Conservation (phyloP, 164 flowering plant species). For the Malania oleifera region DNA sequence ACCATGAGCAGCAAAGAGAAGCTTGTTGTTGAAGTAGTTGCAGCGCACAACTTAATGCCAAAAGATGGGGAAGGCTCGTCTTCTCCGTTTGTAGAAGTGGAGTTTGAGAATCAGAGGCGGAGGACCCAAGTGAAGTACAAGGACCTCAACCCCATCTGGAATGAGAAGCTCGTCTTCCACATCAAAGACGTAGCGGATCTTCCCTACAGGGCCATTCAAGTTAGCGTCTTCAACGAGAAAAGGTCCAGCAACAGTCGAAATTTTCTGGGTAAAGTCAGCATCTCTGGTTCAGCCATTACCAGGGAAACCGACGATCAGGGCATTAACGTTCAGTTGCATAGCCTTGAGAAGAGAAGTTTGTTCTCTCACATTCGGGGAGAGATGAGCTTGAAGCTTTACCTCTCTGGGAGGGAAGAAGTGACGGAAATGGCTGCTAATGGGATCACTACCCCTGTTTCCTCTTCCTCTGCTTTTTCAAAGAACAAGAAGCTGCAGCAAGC, state of each 20-base stretch:
- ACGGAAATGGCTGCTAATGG: slow-evolving; percentile 8
- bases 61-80: slow-evolving; percentile 68
- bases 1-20: slow-evolving; percentile 30
- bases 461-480: slow-evolving; percentile 17
- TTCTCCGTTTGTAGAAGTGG: slow-evolving; percentile 55
- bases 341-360: slow-evolving; percentile 53
- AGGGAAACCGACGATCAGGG: slow-evolving; percentile 41
- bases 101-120: slow-evolving; percentile 48
- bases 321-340: slow-evolving; percentile 29
- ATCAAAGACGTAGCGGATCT: slow-evolving; percentile 37
- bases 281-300: slow-evolving; percentile 37
- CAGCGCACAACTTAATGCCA: slow-evolving; percentile 64
- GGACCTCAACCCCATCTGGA: slow-evolving; percentile 64
- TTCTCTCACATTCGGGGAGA: slow-evolving; percentile 64
- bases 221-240: slow-evolving; percentile 49
- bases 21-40: slow-evolving; percentile 61
- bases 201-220: slow-evolving; percentile 44
- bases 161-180: slow-evolving; percentile 53
- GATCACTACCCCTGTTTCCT: neutral
- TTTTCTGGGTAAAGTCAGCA: slow-evolving; percentile 48
- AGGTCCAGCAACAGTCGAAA: slow-evolving; percentile 44
- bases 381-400: slow-evolving; percentile 44
- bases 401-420: slow-evolving; percentile 28
- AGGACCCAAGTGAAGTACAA: slow-evolving; percentile 45
- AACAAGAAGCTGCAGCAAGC: slow-evolving; percentile 35